These are phyloP conservation scores for Daphne laureola DNA, from an alignment of 441 rosid species.

Conservation along the genomic window DNA sequence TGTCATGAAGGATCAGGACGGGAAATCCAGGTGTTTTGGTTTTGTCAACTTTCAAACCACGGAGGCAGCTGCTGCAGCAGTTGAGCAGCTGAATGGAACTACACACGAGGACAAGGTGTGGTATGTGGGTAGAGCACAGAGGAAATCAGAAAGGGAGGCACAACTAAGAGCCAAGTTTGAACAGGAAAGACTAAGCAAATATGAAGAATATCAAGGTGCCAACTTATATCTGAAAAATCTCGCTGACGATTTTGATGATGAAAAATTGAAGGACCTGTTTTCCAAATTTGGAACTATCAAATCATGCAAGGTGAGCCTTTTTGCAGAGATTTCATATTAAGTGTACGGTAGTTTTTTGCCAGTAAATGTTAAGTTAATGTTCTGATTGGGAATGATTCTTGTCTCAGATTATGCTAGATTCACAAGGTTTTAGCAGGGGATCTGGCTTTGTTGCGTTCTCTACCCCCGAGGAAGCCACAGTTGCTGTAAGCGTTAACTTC, in stretches of 20 bases:
- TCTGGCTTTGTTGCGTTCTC: constrained; percentile 69
- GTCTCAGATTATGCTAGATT: constrained; percentile 43
- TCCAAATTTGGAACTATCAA: constrained; percentile 47
- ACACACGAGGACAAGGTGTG: constrained; percentile 36
- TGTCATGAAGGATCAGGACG: constrained; percentile 46
- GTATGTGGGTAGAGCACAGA: constrained; percentile 71
- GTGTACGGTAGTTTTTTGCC: not conserved
- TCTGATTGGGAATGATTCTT: not conserved
- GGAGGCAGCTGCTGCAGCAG: constrained; percentile 46
- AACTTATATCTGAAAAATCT: constrained; percentile 61
- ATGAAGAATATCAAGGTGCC: constrained; percentile 43
- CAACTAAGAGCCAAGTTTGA: constrained; percentile 54
- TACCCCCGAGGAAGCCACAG: constrained; percentile 48
- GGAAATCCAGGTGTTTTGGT: constrained; percentile 59
- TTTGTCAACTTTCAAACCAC: constrained; percentile 53
- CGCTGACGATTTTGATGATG: constrained; percentile 47
- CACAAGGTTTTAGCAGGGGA: constrained; percentile 47
- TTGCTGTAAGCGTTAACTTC: constrained; percentile 35
- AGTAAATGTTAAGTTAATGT: not conserved
- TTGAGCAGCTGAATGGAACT: constrained; percentile 45
- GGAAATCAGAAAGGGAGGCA: constrained; percentile 50
- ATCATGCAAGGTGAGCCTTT: constrained; percentile 51
- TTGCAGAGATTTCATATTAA: not conserved
- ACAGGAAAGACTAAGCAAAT: constrained; percentile 34
- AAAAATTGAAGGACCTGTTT: constrained; percentile 50